Base-by-base conservation (phyloP, 257 asterid species). In the Solanum chiquidenum region DNA sequence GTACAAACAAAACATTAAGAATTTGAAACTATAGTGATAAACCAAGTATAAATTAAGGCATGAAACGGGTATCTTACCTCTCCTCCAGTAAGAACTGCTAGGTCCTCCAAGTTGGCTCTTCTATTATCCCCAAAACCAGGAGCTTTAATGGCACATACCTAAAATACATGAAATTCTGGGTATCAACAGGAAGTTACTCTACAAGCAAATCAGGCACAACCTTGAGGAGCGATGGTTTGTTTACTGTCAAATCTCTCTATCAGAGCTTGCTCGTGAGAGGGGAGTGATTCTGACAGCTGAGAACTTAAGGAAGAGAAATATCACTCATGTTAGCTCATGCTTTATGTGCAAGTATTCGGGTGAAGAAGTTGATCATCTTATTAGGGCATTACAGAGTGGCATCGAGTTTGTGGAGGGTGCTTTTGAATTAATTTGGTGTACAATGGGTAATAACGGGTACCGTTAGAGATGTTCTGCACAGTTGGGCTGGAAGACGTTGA, bases 141-240 rank as follows among this genome's bases (percentile, higher is more conserved):
- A 92, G 99, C 94, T 94, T 96, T 95, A 90, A 96, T 94, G 86
- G 98, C 99, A 93, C 98, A 96, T 62, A 96, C 97, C 99, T 96
- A 46, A 93, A 87, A 42, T 27, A 83, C 86, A 76, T 10, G 88
- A 82, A 75, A 87, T 38, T 23, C 83, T 62, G 66, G 25, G 66
- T 58, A 58, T 58, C 66, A 58, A 58, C 66, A 7, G 5, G 66
- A 58, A 71, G 77, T 33, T 71, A 7, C 40, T 33, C 25, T 33
- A 4, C 79, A 72, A 72, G 12, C 79, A 72, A 72, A 18, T 72
- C 14, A 72, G 79, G 79, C 44, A 18, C 13, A 72, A 18, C 3
- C 6, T 75, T 38, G 55, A 75, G 55, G 31, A 38, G 6, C 20
- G 0, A 12, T 6, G 21, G 11, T 75, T 75, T 37, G 55, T 11